A percentile compares a stretch with the other conserved stretches of the same genome.
These are phyloP conservation scores for Neurospora intermedia DNA, from an alignment of 495 filamentous ascomycete genomes.

Conservation along the genomic window DNA sequence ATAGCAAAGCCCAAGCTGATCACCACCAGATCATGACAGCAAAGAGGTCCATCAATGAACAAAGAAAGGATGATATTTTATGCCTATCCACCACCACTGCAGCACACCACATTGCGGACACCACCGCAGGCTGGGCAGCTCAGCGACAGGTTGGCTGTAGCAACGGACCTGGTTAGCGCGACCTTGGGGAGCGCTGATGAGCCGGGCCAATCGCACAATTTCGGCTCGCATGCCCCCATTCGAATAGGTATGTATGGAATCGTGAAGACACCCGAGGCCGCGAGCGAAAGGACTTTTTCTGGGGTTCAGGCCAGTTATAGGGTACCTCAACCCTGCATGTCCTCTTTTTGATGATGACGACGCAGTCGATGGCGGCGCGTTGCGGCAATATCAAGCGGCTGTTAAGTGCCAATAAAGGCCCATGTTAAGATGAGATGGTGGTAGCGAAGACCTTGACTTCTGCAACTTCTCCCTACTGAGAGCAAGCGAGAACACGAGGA, in stretches of 20 bases:
- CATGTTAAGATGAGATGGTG: not conserved
- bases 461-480: not conserved
- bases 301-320: not conserved
- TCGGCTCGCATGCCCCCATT: constrained; percentile 9
- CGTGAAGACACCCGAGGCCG: not conserved
- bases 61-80: not conserved
- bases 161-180: constrained; percentile 28
- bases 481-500: not conserved
- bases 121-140: not conserved
- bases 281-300: not conserved
- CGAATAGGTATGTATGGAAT: not conserved
- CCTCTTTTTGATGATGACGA: not conserved
- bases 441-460: not conserved
- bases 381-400: constrained; percentile 16
- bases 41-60: not conserved
- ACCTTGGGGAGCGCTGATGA: constrained; percentile 10
- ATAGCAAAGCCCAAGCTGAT: not conserved
- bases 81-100: not conserved
- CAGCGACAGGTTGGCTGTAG: constrained; percentile 13
- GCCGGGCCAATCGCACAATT: constrained; percentile 17
- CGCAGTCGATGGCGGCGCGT: not conserved
- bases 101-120: not conserved
- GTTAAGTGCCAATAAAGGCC: not conserved
- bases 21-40: not conserved
- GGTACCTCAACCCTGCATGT: not conserved